Evolutionary conservation across 2,329 filamentous ascomycete genomes (phyloP).

Genomic region (Rutstroemia sp.): DNA sequence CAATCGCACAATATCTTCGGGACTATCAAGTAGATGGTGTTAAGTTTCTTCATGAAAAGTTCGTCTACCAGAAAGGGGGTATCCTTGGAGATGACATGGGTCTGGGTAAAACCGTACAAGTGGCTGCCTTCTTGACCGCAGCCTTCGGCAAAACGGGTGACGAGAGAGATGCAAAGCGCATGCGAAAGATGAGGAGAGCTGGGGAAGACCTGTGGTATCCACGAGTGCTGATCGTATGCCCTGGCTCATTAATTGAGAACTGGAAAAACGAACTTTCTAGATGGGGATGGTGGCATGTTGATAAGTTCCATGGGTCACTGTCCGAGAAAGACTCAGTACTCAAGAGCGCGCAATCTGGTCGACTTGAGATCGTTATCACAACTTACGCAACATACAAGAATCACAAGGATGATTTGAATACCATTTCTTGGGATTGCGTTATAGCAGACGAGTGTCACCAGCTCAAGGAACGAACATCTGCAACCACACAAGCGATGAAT

Average conservation of each 20-base stretch:
- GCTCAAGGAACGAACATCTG: slow-evolving; percentile 73
- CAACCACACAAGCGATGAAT: slow-evolving; percentile 79
- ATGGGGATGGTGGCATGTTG: slow-evolving; percentile 95
- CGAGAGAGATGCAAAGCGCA: slow-evolving; percentile 73
- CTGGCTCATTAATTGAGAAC: slow-evolving; percentile 80
- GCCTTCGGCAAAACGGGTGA: slow-evolving; percentile 94
- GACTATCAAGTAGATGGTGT: slow-evolving; percentile 87
- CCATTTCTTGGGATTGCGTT: slow-evolving; percentile 85
- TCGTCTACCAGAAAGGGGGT: slow-evolving; percentile 77
- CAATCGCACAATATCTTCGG: slow-evolving; percentile 84
- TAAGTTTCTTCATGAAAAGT: slow-evolving; percentile 77
- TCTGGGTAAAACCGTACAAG: slow-evolving; percentile 91
- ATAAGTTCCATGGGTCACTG: slow-evolving; percentile 65
- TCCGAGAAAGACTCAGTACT: slow-evolving; percentile 66
- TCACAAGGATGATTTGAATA: slow-evolving; percentile 66
- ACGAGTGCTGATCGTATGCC: slow-evolving; percentile 76
- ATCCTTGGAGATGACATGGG: slow-evolving; percentile 94
- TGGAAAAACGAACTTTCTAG: slow-evolving; percentile 80
- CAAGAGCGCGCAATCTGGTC: slow-evolving; percentile 64
- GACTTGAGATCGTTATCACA: slow-evolving; percentile 85
- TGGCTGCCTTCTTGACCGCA: slow-evolving; percentile 83
- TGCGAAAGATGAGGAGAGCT: slow-evolving; percentile 72
- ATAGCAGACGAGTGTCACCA: slow-evolving; percentile 91
- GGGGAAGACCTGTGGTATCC: slow-evolving; percentile 66
- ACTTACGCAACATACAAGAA: slow-evolving; percentile 89